Percentiles rank a stretch among this genome's conserved stretches.
phyloP scores from a whole-genome alignment of 352 stramenopile genomes.

The Phytophthora cryptogea region DNA sequence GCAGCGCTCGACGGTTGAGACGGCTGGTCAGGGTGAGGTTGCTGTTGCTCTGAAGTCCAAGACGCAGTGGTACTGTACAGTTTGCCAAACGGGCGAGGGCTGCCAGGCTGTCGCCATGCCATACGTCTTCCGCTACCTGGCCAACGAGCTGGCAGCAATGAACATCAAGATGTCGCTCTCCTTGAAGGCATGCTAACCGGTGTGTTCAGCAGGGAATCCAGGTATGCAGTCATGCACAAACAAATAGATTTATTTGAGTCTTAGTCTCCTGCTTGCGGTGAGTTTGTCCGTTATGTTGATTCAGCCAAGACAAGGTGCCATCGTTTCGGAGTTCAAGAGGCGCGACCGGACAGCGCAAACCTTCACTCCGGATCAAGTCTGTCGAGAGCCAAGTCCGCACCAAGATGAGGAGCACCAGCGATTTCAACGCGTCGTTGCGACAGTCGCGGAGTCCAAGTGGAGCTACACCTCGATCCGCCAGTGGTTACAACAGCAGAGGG shows the following conservation, averaged over 20 bases:
- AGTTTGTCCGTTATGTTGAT: conserved; percentile 32
- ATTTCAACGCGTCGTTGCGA: conserved; percentile 38
- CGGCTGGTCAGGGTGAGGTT: conserved; percentile 80
- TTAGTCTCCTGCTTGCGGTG: conserved; percentile 10
- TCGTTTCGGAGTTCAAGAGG: conserved; percentile 20
- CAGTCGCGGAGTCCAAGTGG: conserved; percentile 31
- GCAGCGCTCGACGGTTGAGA: conserved; percentile 83
- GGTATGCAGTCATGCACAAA: conserved; percentile 26
- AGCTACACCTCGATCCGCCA: conserved; percentile 17
- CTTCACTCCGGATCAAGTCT: conserved; percentile 5
- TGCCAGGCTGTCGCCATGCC: conserved; percentile 96
- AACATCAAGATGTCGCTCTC: conserved; percentile 99
- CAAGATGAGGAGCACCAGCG: conserved; percentile 41
- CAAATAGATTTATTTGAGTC: conserved; percentile 49
- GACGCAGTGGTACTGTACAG: conserved; percentile 85
- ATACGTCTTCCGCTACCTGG: conserved; percentile 99
- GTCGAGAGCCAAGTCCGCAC: not conserved
- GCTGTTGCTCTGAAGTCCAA: conserved; percentile 89
- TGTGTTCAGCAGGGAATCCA: conserved; percentile 13
- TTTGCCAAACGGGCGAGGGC: conserved; percentile 88
- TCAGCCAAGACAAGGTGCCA: conserved; percentile 1
- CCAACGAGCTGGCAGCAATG: conserved; percentile 99
- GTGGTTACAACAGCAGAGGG: conserved; percentile 13
- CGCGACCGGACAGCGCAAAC: conserved; percentile 20
- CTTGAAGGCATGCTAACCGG: conserved; percentile 63